These are phyloP conservation scores for Sonneratia caseolaris DNA, from an alignment of 345 rosid species.

Conservation along the genomic window DNA sequence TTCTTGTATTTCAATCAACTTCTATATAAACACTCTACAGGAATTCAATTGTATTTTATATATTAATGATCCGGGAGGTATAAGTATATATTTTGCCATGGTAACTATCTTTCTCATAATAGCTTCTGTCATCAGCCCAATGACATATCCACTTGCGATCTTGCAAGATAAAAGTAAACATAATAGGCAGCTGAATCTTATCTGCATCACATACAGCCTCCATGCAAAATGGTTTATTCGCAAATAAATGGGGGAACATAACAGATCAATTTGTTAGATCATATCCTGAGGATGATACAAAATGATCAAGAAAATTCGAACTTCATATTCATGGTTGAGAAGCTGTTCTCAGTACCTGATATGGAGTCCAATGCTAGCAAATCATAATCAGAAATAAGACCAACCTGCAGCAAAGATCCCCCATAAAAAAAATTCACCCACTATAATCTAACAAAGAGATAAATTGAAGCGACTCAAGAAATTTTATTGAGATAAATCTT, in stretches of 20 bases:
- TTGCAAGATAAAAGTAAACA: conserved; percentile 26
- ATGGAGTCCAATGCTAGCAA: conserved; percentile 86
- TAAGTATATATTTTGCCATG: neutral
- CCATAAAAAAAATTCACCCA: conserved; percentile 7
- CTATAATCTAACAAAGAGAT: neutral
- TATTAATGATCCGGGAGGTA: neutral
- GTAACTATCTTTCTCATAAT: neutral
- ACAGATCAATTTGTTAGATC: too few relatives aligned
- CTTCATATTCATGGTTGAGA: neutral
- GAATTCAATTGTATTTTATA: neutral
- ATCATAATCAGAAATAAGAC: conserved; percentile 94
- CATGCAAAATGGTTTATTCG: neutral
- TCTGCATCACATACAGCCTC: neutral
- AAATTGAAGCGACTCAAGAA: neutral
- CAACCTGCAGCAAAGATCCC: conserved; percentile 54
- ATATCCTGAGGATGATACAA: neutral
- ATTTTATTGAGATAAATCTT: neutral
- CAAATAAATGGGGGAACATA: neutral
- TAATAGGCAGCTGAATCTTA: neutral
- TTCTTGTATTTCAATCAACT: neutral
- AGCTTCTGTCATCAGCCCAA: neutral
- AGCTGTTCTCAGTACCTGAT: conserved; percentile 41
- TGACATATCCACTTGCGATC: neutral
- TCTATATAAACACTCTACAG: neutral
- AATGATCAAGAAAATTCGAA: too few relatives aligned